Evolutionary conservation across 2,329 filamentous ascomycete genomes (phyloP).

Genomic region (Trichocomaceae sp.): DNA sequence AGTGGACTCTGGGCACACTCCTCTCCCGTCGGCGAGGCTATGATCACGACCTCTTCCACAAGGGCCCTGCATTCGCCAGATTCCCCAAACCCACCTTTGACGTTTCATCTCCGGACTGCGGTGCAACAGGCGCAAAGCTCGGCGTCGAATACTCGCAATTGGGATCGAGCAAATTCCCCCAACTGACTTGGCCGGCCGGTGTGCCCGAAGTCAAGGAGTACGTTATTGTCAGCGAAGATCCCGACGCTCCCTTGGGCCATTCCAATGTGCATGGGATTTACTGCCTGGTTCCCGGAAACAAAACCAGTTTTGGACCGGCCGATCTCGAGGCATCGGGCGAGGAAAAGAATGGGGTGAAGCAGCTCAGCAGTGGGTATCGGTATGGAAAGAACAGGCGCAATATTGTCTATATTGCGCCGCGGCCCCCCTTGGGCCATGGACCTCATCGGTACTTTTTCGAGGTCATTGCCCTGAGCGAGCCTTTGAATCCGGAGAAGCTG

Average conservation of each 20-base stretch:
- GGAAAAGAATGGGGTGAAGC: neutral
- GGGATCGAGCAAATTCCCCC: neutral
- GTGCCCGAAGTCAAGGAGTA: slow-evolving; percentile 1
- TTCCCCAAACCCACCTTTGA: neutral
- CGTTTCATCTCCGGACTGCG: neutral
- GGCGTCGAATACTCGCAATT: neutral
- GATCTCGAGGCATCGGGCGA: slow-evolving; percentile 33
- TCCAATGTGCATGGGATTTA: slow-evolving; percentile 15
- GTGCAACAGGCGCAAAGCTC: neutral
- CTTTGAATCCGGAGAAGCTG: slow-evolving; percentile 36
- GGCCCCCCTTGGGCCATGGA: slow-evolving; percentile 46
- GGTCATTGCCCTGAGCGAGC: slow-evolving; percentile 43
- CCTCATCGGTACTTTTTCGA: slow-evolving; percentile 49
- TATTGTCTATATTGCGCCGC: slow-evolving; percentile 41
- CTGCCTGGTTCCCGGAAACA: slow-evolving; percentile 28
- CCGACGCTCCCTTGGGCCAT: slow-evolving; percentile 16
- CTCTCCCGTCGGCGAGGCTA: neutral
- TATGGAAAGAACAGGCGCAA: slow-evolving; percentile 40
- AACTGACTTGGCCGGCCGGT: neutral
- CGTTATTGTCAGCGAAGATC: slow-evolving; percentile 17
- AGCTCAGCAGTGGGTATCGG: slow-evolving; percentile 39
- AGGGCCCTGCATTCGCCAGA: neutral
- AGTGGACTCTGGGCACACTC: neutral
- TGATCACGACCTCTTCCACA: neutral
- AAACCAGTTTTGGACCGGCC: slow-evolving; percentile 26